Evolutionary conservation across 192 early-diverging fungal species (phyloP).

Genomic region (Entophlyctis luteolus): DNA sequence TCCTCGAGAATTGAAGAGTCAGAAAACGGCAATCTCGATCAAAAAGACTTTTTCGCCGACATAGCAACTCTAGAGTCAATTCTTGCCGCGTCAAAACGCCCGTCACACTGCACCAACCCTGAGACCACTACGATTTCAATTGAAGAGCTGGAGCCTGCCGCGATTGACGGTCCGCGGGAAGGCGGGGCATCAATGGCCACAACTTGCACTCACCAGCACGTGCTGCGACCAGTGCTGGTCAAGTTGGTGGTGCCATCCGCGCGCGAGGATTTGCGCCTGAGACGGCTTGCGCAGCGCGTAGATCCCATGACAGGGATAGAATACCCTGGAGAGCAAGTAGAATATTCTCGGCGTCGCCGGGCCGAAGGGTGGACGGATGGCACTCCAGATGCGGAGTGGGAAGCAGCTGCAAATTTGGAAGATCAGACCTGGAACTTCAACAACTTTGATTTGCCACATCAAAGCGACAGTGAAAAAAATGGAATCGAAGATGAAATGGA

Average conservation of each 20-base stretch:
- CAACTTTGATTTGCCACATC: not conserved
- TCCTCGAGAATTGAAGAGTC: not conserved
- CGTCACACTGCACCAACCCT: too few species aligned
- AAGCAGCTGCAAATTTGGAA: conserved; percentile 21
- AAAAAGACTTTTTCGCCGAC: too few species aligned
- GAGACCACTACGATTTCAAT: too few species aligned
- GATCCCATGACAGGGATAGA: conserved; percentile 40
- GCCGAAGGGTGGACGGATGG: conserved; percentile 35
- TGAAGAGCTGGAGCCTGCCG: too few species aligned
- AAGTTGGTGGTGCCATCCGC: too few species aligned
- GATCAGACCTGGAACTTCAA: conserved; percentile 26
- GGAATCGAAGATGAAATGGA: conserved; percentile 1
- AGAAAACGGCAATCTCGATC: not conserved
- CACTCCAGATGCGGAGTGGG: conserved; percentile 8
- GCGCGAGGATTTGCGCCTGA: conserved; percentile 26
- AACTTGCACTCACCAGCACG: too few species aligned
- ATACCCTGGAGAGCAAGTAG: conserved; percentile 46
- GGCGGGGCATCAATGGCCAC: too few species aligned
- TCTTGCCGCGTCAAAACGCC: too few species aligned
- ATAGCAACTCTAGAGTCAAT: conserved; percentile 1
- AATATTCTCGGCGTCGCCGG: conserved; percentile 33
- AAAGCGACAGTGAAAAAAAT: not conserved
- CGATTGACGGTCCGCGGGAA: too few species aligned
- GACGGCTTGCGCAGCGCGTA: conserved; percentile 34
- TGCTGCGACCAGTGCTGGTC: too few species aligned